Evolutionary conservation across 805 yeast species (phyloP).

Genomic region (Saccharomycopsis oosterbeekiorum): DNA sequence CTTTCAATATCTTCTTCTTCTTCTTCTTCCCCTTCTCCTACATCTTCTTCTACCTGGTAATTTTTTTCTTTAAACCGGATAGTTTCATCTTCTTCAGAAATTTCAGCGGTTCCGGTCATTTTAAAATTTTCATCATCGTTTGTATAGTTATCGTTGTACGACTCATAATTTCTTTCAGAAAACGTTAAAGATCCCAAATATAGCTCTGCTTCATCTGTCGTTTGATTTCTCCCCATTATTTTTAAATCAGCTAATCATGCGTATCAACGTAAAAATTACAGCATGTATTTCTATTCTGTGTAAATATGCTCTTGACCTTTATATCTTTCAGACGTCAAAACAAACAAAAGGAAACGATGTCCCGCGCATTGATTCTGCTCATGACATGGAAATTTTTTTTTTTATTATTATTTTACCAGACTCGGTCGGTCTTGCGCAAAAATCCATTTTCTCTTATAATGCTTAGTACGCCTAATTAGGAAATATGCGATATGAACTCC

Average conservation of each 20-base stretch:
- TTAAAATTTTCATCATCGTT: not conserved
- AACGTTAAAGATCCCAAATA: not conserved
- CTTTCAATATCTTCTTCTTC: slow-evolving; percentile 1
- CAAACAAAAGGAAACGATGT: too few relatives aligned
- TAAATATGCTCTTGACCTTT: too few relatives aligned
- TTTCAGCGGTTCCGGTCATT: not conserved
- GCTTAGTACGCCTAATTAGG: too few relatives aligned
- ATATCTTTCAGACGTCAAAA: too few relatives aligned
- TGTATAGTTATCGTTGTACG: not conserved
- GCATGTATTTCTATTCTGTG: not conserved
- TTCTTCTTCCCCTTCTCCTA: slow-evolving; percentile 17
- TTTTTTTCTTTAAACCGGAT: not conserved
- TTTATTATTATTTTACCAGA: too few relatives aligned
- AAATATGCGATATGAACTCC: too few relatives aligned
- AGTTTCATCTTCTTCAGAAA: not conserved
- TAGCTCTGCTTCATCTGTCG: not conserved
- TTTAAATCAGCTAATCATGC: too few relatives aligned
- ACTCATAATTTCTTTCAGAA: not conserved
- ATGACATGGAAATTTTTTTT: too few relatives aligned
- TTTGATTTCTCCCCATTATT: not conserved
- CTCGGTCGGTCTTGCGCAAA: too few relatives aligned
- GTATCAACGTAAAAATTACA: not conserved
- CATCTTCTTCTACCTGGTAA: slow-evolving; percentile 3
- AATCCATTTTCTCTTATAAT: too few relatives aligned
- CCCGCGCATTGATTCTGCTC: too few relatives aligned